These are phyloP conservation scores for Podospora pseudoanserina DNA, from an alignment of 495 filamentous ascomycete species.

Conservation along the genomic window DNA sequence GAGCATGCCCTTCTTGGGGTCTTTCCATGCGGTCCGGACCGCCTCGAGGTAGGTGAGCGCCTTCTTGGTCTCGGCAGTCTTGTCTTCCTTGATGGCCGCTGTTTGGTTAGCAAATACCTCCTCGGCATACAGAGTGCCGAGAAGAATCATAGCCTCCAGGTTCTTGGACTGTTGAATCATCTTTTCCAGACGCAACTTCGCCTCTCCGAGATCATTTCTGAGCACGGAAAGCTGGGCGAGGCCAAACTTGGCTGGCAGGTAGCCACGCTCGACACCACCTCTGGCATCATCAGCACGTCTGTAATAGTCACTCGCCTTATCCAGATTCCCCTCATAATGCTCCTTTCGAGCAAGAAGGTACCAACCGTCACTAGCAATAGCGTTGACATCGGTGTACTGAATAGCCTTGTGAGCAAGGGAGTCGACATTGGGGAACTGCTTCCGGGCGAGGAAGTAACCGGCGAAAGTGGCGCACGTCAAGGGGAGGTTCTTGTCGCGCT, in stretches of 20 bases:
- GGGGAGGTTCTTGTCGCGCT: slow-evolving; percentile 88
- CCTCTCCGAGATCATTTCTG: slow-evolving; percentile 79
- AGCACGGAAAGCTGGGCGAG: slow-evolving; percentile 81
- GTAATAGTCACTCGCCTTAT: slow-evolving; percentile 77
- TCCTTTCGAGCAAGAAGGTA: slow-evolving; percentile 87
- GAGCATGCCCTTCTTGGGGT: slow-evolving; percentile 69
- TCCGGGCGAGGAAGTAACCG: slow-evolving; percentile 77
- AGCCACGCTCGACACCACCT: slow-evolving; percentile 82
- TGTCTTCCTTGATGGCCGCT: slow-evolving; percentile 77
- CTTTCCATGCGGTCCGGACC: slow-evolving; percentile 87
- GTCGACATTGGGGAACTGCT: slow-evolving; percentile 73
- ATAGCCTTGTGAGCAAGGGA: slow-evolving; percentile 87
- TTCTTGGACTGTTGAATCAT: slow-evolving; percentile 81
- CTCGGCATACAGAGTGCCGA: slow-evolving; percentile 87
- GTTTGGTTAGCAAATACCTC: slow-evolving; percentile 80
- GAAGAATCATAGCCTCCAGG: slow-evolving; percentile 83
- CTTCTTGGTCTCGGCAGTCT: slow-evolving; percentile 73
- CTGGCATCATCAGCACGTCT: slow-evolving; percentile 81
- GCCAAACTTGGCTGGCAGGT: slow-evolving; percentile 89
- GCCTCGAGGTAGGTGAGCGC: slow-evolving; percentile 76
- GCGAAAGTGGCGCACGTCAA: slow-evolving; percentile 88
- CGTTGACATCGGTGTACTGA: slow-evolving; percentile 89
- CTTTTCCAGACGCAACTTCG: slow-evolving; percentile 91
- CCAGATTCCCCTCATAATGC: slow-evolving; percentile 66
- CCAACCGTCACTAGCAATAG: slow-evolving; percentile 94